These are phyloP conservation scores for Trichoderma atrobrunneum DNA, from an alignment of 2,329 filamentous ascomycete species.

Conservation along the genomic window DNA sequence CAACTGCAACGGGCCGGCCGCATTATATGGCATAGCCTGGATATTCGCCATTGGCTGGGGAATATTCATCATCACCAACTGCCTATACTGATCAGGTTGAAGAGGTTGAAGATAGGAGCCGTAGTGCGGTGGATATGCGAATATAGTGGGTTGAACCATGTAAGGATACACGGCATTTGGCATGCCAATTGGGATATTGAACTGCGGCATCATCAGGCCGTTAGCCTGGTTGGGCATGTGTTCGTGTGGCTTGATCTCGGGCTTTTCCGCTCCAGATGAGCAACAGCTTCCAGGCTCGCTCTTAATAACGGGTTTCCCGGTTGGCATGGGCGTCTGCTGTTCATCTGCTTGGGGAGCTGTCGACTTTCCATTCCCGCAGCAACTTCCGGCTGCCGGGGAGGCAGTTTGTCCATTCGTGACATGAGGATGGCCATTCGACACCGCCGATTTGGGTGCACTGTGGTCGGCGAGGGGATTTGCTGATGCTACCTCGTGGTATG, in stretches of 20 bases:
- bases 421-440: conserved; percentile 24
- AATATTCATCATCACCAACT: conserved; percentile 41
- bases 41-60: conserved; percentile 29
- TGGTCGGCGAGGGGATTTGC: conserved; percentile 26
- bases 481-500: conserved; percentile 32
- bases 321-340: conserved; percentile 21
- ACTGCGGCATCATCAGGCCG: conserved; percentile 36
- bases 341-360: background rate
- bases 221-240: conserved; percentile 25
- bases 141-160: conserved; percentile 45
- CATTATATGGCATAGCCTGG: conserved; percentile 29
- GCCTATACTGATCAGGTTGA: conserved; percentile 52
- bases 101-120: conserved; percentile 55
- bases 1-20: conserved; percentile 25
- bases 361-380: conserved; percentile 27
- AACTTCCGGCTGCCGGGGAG: conserved; percentile 18
- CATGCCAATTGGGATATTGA: conserved; percentile 36
- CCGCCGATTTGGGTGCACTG: conserved; percentile 20
- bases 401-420: conserved; percentile 23
- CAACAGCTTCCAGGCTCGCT: conserved; percentile 32
- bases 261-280: conserved; percentile 26
- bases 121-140: conserved; percentile 53
- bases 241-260: conserved; percentile 25
- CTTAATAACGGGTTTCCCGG: conserved; percentile 21
- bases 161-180: conserved; percentile 40